phyloP scores from a whole-genome alignment of 108 stramenopile genomes.

The Thalassiosira profunda region DNA sequence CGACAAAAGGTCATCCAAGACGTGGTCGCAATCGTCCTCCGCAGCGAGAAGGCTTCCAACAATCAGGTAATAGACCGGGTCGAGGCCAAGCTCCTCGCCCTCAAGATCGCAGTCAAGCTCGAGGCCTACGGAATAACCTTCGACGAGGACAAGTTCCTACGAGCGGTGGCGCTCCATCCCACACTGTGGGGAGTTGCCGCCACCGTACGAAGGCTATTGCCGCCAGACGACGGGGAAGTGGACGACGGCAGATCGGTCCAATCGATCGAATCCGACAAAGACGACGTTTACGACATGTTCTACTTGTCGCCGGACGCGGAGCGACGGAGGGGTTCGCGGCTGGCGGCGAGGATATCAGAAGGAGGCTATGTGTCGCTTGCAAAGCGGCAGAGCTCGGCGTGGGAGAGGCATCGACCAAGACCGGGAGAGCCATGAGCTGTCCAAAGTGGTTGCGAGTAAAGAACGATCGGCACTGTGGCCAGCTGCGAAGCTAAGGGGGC shows the following conservation, averaged over 20 bases:
- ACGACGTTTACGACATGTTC: constrained; percentile 48
- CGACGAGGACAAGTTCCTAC: constrained; percentile 42
- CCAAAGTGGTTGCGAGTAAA: too few relatives aligned
- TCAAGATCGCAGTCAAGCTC: constrained; percentile 48
- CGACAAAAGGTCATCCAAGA: constrained; percentile 39
- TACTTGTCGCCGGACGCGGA: too few relatives aligned
- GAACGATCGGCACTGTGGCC: too few relatives aligned
- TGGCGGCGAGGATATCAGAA: too few relatives aligned
- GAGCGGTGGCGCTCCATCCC: constrained; percentile 34
- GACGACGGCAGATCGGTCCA: too few relatives aligned
- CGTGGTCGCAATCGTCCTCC: constrained; percentile 19
- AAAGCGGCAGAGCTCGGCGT: too few relatives aligned
- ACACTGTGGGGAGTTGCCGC: constrained; percentile 22
- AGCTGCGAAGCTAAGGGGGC: too few relatives aligned
- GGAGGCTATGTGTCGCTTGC: too few relatives aligned
- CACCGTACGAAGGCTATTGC: constrained; percentile 29
- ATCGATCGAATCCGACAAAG: constrained; percentile 10
- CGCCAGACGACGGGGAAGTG: constrained; percentile 6
- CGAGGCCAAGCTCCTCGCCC: constrained; percentile 32
- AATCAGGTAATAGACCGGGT: constrained; percentile 27
- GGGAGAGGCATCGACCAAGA: too few relatives aligned
- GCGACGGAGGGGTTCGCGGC: too few relatives aligned
- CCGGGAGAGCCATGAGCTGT: too few relatives aligned
- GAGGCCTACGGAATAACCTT: constrained; percentile 42
- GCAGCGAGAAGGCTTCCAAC: not conserved